phyloP scores from a whole-genome alignment of 2,329 filamentous ascomycete genomes.

The Colletotrichum sp. region DNA sequence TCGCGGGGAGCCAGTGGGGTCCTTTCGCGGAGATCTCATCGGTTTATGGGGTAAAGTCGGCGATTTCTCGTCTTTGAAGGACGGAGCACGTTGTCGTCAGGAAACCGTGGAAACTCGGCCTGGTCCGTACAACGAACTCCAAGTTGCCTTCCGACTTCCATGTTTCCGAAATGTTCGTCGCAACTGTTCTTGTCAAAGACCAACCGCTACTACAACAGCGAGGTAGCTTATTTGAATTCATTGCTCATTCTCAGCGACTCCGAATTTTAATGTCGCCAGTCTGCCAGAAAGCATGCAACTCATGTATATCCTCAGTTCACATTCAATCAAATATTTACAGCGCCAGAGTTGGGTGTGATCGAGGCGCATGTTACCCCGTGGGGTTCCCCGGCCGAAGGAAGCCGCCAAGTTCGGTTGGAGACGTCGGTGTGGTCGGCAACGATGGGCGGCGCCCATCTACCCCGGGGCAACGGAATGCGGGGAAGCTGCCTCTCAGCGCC shows the following conservation, averaged over 20 bases:
- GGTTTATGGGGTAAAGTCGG: slow-evolving; percentile 1
- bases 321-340: background rate
- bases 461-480: slow-evolving; percentile 25
- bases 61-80: background rate
- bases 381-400: background rate
- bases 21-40: background rate
- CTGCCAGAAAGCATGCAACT: background rate
- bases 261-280: background rate
- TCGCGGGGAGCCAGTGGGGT: slow-evolving; percentile 2
- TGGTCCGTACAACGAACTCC: background rate
- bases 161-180: background rate
- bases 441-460: background rate
- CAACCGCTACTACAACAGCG: background rate
- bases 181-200: background rate
- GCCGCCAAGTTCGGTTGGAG: slow-evolving; percentile 3
- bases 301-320: background rate
- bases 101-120: background rate
- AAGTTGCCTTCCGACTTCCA: background rate
- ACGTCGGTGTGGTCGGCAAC: slow-evolving; percentile 9
- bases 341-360: background rate
- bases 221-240: too few species aligned
- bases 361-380: background rate
- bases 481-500: slow-evolving; percentile 17
- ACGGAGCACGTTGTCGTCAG: background rate
- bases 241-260: too few species aligned